Base-by-base conservation (phyloP, 1,284 basidiomycete species). In the Amylostereum areolatum region DNA sequence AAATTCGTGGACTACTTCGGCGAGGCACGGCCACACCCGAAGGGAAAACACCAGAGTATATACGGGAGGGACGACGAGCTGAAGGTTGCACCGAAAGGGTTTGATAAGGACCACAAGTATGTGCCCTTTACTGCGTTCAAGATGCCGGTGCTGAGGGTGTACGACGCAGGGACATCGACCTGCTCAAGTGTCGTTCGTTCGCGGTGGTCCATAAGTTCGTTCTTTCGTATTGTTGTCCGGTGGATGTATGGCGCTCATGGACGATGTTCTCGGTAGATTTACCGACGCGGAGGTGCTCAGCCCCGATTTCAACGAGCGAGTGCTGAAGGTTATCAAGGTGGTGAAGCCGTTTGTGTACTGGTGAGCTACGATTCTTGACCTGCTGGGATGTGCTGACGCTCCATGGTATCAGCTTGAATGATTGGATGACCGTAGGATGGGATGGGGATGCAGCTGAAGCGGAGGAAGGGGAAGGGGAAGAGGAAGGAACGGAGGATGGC, bases 21-120 rank as follows among this genome's bases (percentile, higher is more conserved):
- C 1, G 69, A 80, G 47, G 73, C 90, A 1, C 72, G 70, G 42
- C 81, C 82, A 1, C 72, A 79, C 58, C 70, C 78, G 4, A 75
- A 83, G 43, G 85, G 87, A 32, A 63, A 71, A 49, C 68, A 81
- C 45, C 77, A 79, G 61, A 93, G 78, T 61, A 79, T 95, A 3
- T 94, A 92, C 65, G 92, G 92, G 0, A 65, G 66, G 50, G 86
- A 90, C 3, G 91, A 91, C 58, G 83, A 89, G 61, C 70, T 94
- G 45, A 95, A 94, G 67, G 80, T 81, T 2, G 89, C 92, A 8
- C 92, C 92, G 1, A 94, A 94, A 62, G 92, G 92, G 0, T 67
- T 93, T n/a, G 79, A 81, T 49, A 95, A 92, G 66, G 75, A 73
- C 24, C 92, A 96, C 62, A 72, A 73, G 86, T 87, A 48, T 28